These are phyloP conservation scores for Fusarium sacchari DNA, from an alignment of 2,329 filamentous ascomycete species.

Conservation along the genomic window DNA sequence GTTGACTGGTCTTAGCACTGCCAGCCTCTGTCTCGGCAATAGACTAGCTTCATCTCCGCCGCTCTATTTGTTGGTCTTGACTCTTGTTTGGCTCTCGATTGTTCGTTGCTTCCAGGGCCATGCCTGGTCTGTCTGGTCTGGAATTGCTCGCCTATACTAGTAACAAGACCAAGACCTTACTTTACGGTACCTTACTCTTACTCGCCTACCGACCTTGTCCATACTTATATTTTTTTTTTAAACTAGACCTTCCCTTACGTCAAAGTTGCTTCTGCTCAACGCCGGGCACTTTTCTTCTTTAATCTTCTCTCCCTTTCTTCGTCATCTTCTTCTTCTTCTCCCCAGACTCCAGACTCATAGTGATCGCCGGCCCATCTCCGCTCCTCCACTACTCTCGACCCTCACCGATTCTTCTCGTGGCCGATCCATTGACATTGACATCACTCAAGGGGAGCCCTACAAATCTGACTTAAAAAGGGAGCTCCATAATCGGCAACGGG, in stretches of 20 bases:
- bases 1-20: slow-evolving; percentile 23
- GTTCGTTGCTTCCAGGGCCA: slow-evolving; percentile 29
- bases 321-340: not conserved
- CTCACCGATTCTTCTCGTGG: slow-evolving; percentile 36
- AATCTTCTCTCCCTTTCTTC: slow-evolving; percentile 13
- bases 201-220: slow-evolving; percentile 1
- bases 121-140: slow-evolving; percentile 16
- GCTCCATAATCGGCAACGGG: slow-evolving; percentile 27
- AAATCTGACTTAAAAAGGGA: slow-evolving; percentile 25
- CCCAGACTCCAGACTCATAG: slow-evolving; percentile 6
- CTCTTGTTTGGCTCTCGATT: slow-evolving; percentile 21
- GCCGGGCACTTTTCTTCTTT: not conserved
- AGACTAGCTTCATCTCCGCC: slow-evolving; percentile 38
- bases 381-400: slow-evolving; percentile 23
- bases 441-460: slow-evolving; percentile 21
- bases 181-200: not conserved
- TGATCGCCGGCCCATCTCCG: slow-evolving; percentile 30
- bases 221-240: not conserved
- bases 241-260: slow-evolving; percentile 13
- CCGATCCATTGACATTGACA: slow-evolving; percentile 36
- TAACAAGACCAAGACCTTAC: not conserved
- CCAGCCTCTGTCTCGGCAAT: slow-evolving; percentile 33
- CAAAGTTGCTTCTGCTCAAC: slow-evolving; percentile 26
- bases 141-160: slow-evolving; percentile 15
- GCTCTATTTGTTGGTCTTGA: slow-evolving; percentile 10